Evolutionary conservation across 176 grass and related monocot species (phyloP), one percentile per base, ranked within the genome.

Genomic region (Musa beccarii): DNA sequence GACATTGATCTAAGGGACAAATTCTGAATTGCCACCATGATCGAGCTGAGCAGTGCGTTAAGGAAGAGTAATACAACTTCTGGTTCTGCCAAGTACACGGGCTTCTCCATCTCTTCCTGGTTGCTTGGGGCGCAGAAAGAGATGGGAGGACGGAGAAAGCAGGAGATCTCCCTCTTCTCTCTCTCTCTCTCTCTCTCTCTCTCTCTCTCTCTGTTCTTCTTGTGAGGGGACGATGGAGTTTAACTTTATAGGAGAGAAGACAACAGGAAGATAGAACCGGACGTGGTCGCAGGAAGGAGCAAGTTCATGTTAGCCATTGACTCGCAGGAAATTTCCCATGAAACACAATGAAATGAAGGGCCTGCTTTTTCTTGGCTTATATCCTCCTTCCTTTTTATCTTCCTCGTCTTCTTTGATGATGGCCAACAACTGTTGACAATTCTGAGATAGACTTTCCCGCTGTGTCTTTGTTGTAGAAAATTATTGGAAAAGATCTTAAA

Each of bases 31-130:
- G 54, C 16, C 15, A 75, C 75, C 63, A 85, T 73, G 43, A 50
- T 78, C 61, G 77, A 85, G 56, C 53, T 57, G 15, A 92, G 49
- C 63, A 84, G 49, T 51, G 72, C 71, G 57, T 86, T 17, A 22
- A 96, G 28, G 52, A 84, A 59, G 25, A 86, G n/a, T n/a, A 86
- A 24, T 49, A 71, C 29, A 4, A 4, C 72, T 51, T 76, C 51
- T 67, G 74, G 74, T 19, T 80, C 84, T 71, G 63, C 24, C 13
- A 84, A 76, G 65, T 75, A 54, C 23, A 85, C 49, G 61, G 65
- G 74, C 24, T 79, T 90, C 61, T 85, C 85, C 92, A 92, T 96
- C 67, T 68, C 17, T 67, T 59, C 61, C 49, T 73, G 22, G 64
- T 56, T 59, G 51, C 43, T 26, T 77, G 43, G 68, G 52, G 50